Evolutionary conservation across 345 rosid species (phyloP).

Genomic region (Eucalyptus camaldulensis): DNA sequence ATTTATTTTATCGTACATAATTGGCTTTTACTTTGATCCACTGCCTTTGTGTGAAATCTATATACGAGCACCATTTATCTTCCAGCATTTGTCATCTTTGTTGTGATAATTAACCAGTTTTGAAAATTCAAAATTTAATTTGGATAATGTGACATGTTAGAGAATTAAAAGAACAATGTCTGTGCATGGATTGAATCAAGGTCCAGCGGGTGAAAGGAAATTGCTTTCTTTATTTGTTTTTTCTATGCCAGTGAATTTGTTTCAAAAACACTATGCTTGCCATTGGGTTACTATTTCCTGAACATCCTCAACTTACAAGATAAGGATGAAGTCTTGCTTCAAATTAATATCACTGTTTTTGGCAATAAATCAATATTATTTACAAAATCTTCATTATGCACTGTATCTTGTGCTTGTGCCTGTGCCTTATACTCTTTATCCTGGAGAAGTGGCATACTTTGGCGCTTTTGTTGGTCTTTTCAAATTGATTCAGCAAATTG

Average conservation of each 20-base stretch:
- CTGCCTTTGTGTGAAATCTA: not conserved
- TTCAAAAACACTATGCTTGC: not conserved
- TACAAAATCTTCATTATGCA: not conserved
- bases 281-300: not conserved
- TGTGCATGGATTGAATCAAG: not conserved
- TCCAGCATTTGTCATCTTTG: not conserved
- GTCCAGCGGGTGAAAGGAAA: not conserved
- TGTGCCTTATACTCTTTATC: not conserved
- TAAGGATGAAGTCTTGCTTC: not conserved
- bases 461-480: not conserved
- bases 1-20: not conserved
- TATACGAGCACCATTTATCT: not conserved
- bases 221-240: not conserved
- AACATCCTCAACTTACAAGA: not conserved
- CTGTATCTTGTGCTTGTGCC: not conserved
- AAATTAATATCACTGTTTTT: not conserved
- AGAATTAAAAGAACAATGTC: not conserved
- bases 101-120: not conserved
- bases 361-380: not conserved
- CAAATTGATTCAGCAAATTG: not conserved
- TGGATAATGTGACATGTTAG: not conserved
- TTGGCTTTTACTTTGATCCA: not conserved
- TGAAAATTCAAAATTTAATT: not conserved
- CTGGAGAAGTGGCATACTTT: not conserved
- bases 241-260: not conserved